Evolutionary conservation across 192 early-diverging fungal species (phyloP).

Genomic region (Glomus cerebriforme): DNA sequence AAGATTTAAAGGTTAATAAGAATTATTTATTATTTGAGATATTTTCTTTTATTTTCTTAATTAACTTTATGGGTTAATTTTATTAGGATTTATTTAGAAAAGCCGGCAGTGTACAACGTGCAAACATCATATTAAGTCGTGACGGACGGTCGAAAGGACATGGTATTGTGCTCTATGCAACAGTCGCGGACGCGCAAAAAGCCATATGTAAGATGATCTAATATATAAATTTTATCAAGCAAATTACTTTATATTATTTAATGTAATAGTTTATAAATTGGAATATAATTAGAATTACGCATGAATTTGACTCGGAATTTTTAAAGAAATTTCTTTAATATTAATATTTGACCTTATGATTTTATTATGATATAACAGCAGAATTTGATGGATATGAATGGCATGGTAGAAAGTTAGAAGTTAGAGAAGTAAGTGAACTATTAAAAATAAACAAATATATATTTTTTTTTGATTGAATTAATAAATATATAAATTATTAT

Average conservation of each 20-base stretch:
- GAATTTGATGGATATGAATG: conserved; percentile 47
- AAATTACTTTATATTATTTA: background rate
- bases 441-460: background rate
- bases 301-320: too few species aligned
- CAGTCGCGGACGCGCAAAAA: conserved; percentile 59
- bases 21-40: background rate
- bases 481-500: background rate
- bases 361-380: conserved; percentile 30
- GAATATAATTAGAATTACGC: background rate
- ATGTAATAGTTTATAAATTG: background rate
- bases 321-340: background rate
- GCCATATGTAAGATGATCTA: conserved; percentile 47
- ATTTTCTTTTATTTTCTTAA: background rate
- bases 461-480: background rate
- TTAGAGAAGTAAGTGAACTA: conserved; percentile 40
- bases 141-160: conserved; percentile 67
- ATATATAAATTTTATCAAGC: background rate
- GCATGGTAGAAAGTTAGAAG: conserved; percentile 45
- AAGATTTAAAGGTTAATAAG: conserved; percentile 24
- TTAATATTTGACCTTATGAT: background rate
- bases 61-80: background rate
- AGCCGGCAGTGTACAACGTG: conserved; percentile 58
- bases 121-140: conserved; percentile 53
- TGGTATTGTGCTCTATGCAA: conserved; percentile 61
- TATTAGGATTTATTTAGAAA: conserved; percentile 54